Evolutionary conservation across 2,329 filamentous ascomycete genomes (phyloP), one percentile per base, ranked within the genome.

Genomic region (Juglanconis juglandina): DNA sequence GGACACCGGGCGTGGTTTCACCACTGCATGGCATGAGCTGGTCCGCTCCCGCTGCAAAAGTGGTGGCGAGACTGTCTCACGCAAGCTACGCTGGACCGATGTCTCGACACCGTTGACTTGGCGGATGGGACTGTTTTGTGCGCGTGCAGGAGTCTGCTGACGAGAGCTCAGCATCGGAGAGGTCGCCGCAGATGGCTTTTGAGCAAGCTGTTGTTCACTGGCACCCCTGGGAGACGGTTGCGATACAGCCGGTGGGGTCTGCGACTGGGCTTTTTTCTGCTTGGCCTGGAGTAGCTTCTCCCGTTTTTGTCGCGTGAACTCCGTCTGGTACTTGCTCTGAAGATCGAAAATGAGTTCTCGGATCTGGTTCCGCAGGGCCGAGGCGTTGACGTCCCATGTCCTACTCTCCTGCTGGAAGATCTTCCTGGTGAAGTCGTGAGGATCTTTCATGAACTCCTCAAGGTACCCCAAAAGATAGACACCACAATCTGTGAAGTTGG

Each of bases 401-500:
- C 77, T 71, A 4, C 68, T 54, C 65, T 90, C 81, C 46, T 81
- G 84, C 33, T 79, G 81, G 5, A 96, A 76, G 17, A 96, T 76
- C 62, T 84, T 87, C 24, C 76, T 76, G 14, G 90, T 79, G 65
- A 96, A 95, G 0, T 70, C 72, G 64, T 91, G 85, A 0, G 94
- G 94, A 61, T 91, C 77, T 56, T 85, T 80, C 14, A 96, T 81
- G 64, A 99, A 96, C 64, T 90, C 87, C 65, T 92, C 84, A 56
- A 96, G 80, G 68, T 98, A 99, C 2, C 88, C 89, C 4, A 97
- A 77, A 3, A 98, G 77, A 67, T 90, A 99, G 0, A 97, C 77
- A 8, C 95, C 95, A 68, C 95, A 99, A 71, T 99, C 95, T 63
- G 85, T 93, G 66, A 83, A 90, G 69, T 99, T 98, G 53, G 85